Conservation (phyloP, 768 basidiomycete genomes). For the Udeniomyces megalosporus region DNA sequence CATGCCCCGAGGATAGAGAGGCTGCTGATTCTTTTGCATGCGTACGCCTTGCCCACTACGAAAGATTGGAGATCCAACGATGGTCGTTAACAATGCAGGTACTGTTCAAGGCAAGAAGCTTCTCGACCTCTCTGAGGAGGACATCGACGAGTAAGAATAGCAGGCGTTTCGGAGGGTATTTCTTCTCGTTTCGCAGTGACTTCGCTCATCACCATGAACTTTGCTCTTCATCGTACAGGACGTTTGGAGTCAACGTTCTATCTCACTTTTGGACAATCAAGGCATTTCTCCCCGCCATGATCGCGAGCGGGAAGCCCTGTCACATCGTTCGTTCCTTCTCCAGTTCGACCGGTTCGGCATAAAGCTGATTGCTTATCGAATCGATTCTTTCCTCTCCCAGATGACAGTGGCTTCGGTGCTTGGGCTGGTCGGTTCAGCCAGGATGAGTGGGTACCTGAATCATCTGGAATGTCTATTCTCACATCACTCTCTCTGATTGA, state of each 20-base stretch:
- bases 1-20: too few species aligned
- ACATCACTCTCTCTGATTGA: background rate
- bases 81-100: slow-evolving; percentile 89
- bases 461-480: slow-evolving; percentile 1
- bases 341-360: too few species aligned
- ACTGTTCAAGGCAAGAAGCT: slow-evolving; percentile 78
- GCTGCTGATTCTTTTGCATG: too few species aligned
- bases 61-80: slow-evolving; percentile 72
- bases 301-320: slow-evolving; percentile 49
- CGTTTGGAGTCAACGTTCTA: slow-evolving; percentile 73
- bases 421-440: slow-evolving; percentile 53
- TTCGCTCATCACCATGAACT: background rate
- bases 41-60: background rate
- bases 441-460: slow-evolving; percentile 45
- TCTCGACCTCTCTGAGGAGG: slow-evolving; percentile 57
- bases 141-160: slow-evolving; percentile 66
- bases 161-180: too few species aligned
- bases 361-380: background rate
- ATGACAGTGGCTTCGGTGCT: slow-evolving; percentile 62
- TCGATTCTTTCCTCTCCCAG: slow-evolving; percentile 30
- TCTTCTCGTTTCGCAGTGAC: slow-evolving; percentile 20
- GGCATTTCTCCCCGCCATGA: slow-evolving; percentile 78
- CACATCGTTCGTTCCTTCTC: slow-evolving; percentile 52
- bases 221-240: slow-evolving; percentile 36
- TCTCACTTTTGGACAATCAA: slow-evolving; percentile 86